phyloP scores from a whole-genome alignment of 2,329 filamentous ascomycete genomes.

The Colletotrichum theobromicola region DNA sequence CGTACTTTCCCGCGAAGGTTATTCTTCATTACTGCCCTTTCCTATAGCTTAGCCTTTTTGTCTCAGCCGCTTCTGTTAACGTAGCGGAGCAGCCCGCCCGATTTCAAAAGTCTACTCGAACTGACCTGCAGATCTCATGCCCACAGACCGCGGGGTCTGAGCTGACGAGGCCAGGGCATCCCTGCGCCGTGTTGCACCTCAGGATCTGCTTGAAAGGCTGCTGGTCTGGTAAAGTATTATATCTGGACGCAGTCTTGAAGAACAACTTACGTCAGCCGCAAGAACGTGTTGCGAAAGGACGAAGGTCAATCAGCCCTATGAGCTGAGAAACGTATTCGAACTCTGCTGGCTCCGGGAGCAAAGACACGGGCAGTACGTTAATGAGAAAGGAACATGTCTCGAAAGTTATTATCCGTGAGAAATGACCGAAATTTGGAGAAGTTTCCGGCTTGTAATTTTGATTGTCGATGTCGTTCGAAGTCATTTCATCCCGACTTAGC shows the following conservation, averaged over 20 bases:
- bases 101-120: neutral
- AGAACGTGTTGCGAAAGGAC: neutral
- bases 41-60: neutral
- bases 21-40: neutral
- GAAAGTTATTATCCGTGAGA: neutral
- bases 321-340: neutral
- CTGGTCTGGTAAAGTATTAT: neutral
- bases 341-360: neutral
- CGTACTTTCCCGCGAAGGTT: neutral
- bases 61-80: neutral
- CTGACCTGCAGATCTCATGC: neutral
- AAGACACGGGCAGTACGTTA: neutral
- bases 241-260: no score
- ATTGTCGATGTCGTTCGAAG: neutral
- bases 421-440: neutral
- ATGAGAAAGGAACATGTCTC: neutral
- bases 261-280: neutral
- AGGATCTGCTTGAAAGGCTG: neutral
- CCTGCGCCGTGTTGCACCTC: neutral
- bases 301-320: neutral
- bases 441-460: neutral
- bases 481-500: neutral
- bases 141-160: neutral
- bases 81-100: neutral
- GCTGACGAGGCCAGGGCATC: neutral